These are phyloP conservation scores for Pleurozium schreberi DNA, from an alignment of 225 moss, liverwort and hornwort genomes.

Conservation along the genomic window DNA sequence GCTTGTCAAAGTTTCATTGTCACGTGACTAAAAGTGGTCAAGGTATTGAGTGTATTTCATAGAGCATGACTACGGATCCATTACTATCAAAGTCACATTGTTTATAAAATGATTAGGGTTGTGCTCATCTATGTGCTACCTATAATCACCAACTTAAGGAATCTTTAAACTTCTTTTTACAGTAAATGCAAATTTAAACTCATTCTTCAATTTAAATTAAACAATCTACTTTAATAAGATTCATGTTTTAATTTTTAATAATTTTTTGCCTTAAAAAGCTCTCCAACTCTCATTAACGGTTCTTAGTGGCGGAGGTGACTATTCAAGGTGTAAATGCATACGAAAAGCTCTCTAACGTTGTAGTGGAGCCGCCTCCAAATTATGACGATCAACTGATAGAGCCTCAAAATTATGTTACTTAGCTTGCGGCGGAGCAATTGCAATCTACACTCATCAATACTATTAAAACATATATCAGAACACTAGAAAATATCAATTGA, in stretches of 20 bases:
- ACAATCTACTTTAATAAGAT: not conserved
- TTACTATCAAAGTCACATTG: not conserved
- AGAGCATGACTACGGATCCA: not conserved
- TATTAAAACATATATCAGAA: too few relatives aligned
- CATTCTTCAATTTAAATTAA: not conserved
- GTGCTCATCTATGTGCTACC: accelerated
- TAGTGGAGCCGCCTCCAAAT: not conserved
- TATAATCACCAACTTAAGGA: accelerated
- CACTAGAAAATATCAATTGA: too few relatives aligned
- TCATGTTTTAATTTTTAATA: too few relatives aligned
- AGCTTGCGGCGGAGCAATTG: not conserved
- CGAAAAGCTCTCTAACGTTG: not conserved
- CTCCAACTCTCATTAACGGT: not conserved
- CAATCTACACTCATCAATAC: not conserved
- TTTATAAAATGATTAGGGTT: not conserved
- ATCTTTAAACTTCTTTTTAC: accelerated
- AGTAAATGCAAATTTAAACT: accelerated
- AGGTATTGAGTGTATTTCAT: not conserved
- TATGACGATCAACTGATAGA: not conserved
- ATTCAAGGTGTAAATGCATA: not conserved
- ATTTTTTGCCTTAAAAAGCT: accelerated
- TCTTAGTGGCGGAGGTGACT: not conserved
- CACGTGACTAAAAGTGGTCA: not conserved
- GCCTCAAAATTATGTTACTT: not conserved
- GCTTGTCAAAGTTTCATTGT: not conserved